These are phyloP conservation scores for Lanmaoa pseudosensibilis DNA, from an alignment of 768 basidiomycete species.

Conservation along the genomic window DNA sequence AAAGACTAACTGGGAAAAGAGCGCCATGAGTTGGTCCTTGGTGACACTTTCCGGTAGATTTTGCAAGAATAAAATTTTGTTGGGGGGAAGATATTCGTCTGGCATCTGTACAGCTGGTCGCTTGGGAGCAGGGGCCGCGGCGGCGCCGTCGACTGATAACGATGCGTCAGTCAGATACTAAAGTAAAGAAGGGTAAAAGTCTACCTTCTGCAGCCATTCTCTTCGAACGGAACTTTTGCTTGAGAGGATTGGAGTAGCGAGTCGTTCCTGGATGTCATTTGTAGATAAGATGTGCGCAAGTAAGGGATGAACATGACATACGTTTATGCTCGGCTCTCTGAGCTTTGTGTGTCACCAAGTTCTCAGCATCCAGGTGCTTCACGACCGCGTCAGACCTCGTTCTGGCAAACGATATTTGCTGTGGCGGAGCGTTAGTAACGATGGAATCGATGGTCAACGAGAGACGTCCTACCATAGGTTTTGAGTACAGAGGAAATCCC, in stretches of 20 bases:
- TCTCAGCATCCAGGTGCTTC: constrained; percentile 63
- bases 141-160: constrained; percentile 62
- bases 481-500: constrained; percentile 93
- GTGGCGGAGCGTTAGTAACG: constrained; percentile 5
- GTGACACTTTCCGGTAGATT: constrained; percentile 92
- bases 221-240: constrained; percentile 81
- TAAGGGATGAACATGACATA: constrained; percentile 36
- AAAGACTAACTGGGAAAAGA: constrained; percentile 83
- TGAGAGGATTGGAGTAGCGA: constrained; percentile 86
- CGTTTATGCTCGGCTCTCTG: constrained; percentile 82
- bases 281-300: neutral
- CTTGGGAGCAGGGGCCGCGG: constrained; percentile 64
- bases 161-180: constrained; percentile 1
- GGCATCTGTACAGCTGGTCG: constrained; percentile 94
- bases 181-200: constrained; percentile 1
- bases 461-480: constrained; percentile 76
- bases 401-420: constrained; percentile 96
- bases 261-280: constrained; percentile 55
- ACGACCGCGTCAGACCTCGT: constrained; percentile 91
- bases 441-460: neutral
- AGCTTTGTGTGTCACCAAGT: constrained; percentile 74
- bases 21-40: constrained; percentile 84
- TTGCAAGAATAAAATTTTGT: constrained; percentile 98
- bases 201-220: constrained; percentile 78
- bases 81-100: constrained; percentile 98